Percentiles rank a stretch among this genome's conserved stretches.
Conservation (phyloP, 208 protist genomes). For the Leishmania martiniquensis region DNA sequence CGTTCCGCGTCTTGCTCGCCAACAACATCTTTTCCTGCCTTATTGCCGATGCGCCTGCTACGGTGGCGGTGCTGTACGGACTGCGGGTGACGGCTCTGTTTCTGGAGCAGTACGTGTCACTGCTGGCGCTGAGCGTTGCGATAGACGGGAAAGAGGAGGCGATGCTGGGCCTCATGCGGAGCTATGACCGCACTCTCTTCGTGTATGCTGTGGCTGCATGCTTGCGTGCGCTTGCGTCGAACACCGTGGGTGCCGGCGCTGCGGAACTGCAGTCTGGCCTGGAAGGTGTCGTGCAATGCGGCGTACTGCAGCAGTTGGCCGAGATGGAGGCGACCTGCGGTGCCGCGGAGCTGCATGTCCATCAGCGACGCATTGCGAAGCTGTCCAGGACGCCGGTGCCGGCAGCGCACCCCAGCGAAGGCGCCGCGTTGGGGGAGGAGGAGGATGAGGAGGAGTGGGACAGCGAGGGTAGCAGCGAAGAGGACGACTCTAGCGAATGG, state of each 20-base stretch:
- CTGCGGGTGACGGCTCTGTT: slow-evolving; percentile 42
- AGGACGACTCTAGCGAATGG: slow-evolving; percentile 48
- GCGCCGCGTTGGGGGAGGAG: slow-evolving; percentile 12
- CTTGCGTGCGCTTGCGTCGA: slow-evolving; percentile 21
- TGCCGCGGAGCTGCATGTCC: slow-evolving; percentile 37
- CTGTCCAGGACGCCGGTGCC: slow-evolving; percentile 13
- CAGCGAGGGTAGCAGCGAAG: slow-evolving; percentile 48
- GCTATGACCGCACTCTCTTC: slow-evolving; percentile 78
- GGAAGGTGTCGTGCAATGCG: slow-evolving; percentile 48
- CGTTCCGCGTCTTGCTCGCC: slow-evolving; percentile 64
- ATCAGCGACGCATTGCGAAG: slow-evolving; percentile 28
- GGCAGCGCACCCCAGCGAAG: slow-evolving; percentile 15
- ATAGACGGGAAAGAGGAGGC: slow-evolving; percentile 20
- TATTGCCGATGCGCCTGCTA: slow-evolving; percentile 40
- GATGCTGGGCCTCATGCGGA: slow-evolving; percentile 44
- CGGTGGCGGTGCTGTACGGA: slow-evolving; percentile 42
- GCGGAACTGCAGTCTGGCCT: slow-evolving; percentile 49
- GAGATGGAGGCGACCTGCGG: slow-evolving; percentile 32
- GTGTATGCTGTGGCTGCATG: slow-evolving; percentile 47
- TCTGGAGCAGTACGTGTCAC: slow-evolving; percentile 58
- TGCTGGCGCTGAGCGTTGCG: slow-evolving; percentile 14
- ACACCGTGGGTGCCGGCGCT: slow-evolving; percentile 14
- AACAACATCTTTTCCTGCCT: slow-evolving; percentile 73
- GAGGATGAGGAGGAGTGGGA: slow-evolving; percentile 41
- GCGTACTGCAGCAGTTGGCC: slow-evolving; percentile 49